Base-by-base conservation (phyloP, 306 rosid genomes). In the Cucurbita maxima region DNA sequence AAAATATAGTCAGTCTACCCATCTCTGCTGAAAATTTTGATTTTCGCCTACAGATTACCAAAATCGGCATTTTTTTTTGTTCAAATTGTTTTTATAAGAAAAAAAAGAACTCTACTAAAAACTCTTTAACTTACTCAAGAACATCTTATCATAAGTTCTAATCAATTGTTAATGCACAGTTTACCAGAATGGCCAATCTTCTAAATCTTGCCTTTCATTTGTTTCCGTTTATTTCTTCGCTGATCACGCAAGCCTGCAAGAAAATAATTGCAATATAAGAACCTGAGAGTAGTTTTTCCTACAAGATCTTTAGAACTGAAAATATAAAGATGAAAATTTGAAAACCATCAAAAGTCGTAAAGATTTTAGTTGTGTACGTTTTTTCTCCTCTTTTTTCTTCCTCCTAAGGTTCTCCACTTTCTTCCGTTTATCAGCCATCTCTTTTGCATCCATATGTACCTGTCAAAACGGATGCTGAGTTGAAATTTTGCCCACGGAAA, bases 351-450 rank as follows among this genome's bases (percentile, higher is more conserved):
- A 50, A 7, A 19, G 47, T 25, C 20, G 58, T 58, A 22, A 18
- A 22, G 55, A 50, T 37, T 47, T 22, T 55, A 30, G 54, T 43
- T 8, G 58, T 7, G 40, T 87, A 90, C 98, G 86, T 80, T 71
- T 91, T 79, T 94, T 91, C 86, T 94, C 96, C 22, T 84, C 86
- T 82, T 89, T 94, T 78, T 90, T 85, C 84, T 87, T 91, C 73
- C 89, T 85, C 83, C 82, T 85, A 48, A 77, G 41, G 76, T 79
- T 82, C 60, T 80, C 85, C 69, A 75, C 16, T 64, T 80, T 86
- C 76, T 80, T 82, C n/a, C 85, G 85, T 80, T 82, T 88, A 54
- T 86, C 82, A 8, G 81, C 71, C 63, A 57, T 75, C 61, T 73
- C 88, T 76, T 89, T 89, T 61, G 40, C 71, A 80, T 87, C 84